A percentile compares a stretch with the other conserved stretches of the same genome.
These are phyloP conservation scores for Terana coerulea DNA, from an alignment of 768 basidiomycete genomes.

Conservation along the genomic window DNA sequence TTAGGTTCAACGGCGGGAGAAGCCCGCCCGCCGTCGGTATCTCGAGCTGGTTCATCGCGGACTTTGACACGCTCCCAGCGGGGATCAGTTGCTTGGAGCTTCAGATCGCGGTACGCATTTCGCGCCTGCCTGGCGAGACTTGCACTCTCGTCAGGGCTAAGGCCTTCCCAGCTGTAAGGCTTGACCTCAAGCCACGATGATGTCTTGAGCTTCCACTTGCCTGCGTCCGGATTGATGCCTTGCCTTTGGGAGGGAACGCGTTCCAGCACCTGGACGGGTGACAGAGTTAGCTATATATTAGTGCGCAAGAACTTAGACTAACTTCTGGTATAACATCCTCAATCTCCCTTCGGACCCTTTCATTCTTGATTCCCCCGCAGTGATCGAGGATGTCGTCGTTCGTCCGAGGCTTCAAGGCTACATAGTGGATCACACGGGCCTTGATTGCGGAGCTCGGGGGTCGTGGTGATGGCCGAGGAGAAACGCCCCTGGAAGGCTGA, in stretches of 20 bases:
- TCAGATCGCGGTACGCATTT: conserved; percentile 41
- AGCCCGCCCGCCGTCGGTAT: background rate
- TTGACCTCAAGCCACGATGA: conserved; percentile 65
- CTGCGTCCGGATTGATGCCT: conserved; percentile 26
- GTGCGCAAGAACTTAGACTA: background rate
- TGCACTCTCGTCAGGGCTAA: conserved; percentile 44
- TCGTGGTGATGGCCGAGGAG: conserved; percentile 22
- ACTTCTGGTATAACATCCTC: conserved; percentile 50
- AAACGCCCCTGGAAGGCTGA: conserved; percentile 28
- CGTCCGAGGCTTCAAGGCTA: conserved; percentile 49
- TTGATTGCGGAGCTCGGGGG: conserved; percentile 12
- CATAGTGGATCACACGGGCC: conserved; percentile 47
- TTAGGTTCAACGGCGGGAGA: background rate
- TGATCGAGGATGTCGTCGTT: conserved; percentile 34
- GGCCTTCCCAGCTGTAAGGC: conserved; percentile 56
- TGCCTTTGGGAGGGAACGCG: conserved; percentile 29
- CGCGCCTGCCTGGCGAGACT: conserved; percentile 52
- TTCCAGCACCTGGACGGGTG: background rate
- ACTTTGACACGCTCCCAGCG: conserved; percentile 66
- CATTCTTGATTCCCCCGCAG: conserved; percentile 40
- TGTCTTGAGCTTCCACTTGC: conserved; percentile 52
- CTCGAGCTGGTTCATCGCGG: conserved; percentile 9
- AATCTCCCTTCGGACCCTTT: conserved; percentile 38
- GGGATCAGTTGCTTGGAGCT: conserved; percentile 56
- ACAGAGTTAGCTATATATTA: conserved; percentile 15